A percentile compares a stretch with the other conserved stretches of the same genome.
phyloP scores from a whole-genome alignment of 176 grass and related monocot genomes.

The Melocanna baccifera region DNA sequence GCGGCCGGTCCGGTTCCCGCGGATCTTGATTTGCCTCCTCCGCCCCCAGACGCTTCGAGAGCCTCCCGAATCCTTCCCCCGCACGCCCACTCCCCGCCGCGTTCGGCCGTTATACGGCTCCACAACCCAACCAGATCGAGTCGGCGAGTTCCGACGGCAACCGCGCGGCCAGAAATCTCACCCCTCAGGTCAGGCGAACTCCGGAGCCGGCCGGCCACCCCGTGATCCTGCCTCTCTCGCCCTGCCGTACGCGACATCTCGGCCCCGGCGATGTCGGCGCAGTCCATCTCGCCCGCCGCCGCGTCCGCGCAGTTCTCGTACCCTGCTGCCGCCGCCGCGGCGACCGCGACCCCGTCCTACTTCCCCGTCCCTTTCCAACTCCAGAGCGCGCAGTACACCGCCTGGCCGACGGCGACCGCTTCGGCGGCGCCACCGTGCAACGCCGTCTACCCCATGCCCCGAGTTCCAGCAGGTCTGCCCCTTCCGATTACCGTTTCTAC shows the following conservation, averaged over 20 bases:
- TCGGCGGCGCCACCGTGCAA: conserved; percentile 23
- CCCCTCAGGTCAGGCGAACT: background rate
- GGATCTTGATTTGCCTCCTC: background rate
- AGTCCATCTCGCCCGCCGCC: conserved; percentile 37
- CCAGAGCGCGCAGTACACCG: conserved; percentile 42
- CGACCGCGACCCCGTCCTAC: conserved; percentile 27
- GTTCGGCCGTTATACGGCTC: background rate
- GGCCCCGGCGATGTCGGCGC: conserved; percentile 39
- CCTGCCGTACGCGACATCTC: background rate
- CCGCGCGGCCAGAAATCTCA: background rate
- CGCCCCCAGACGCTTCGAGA: conserved; percentile 4
- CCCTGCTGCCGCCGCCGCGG: background rate
- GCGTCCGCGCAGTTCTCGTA: conserved; percentile 43
- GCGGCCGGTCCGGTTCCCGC: background rate
- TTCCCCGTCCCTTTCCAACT: conserved; percentile 77
- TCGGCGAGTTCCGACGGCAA: background rate
- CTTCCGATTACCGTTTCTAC: background rate
- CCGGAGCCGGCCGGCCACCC: background rate
- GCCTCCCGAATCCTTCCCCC: background rate
- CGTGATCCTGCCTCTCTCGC: background rate
- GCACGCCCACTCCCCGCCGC: background rate
- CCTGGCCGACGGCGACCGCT: background rate
- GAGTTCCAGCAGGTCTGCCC: conserved; percentile 59
- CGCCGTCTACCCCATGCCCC: conserved; percentile 37
- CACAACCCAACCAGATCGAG: no score